A percentile compares a stretch with the other conserved stretches of the same genome.
Conservation (phyloP, 2,329 filamentous ascomycete genomes). For the Penicillium sp. region DNA sequence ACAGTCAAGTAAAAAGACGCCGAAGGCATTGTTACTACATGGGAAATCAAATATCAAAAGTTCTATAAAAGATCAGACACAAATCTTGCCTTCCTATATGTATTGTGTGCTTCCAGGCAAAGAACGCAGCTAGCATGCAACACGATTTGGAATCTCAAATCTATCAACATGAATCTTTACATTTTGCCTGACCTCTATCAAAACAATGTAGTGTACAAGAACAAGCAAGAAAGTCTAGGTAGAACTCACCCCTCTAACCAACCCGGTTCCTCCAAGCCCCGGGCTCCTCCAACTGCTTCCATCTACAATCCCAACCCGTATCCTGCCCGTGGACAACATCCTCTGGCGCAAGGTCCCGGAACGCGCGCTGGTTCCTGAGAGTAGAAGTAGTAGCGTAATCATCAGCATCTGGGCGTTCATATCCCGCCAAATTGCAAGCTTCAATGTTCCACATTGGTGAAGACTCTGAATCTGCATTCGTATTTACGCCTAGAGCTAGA, state of each 20-base stretch:
- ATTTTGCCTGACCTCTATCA: not conserved
- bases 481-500: slow-evolving; percentile 28
- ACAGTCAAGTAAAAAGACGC: not conserved
- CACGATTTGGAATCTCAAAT: too few species aligned
- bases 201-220: not conserved
- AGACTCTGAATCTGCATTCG: slow-evolving; percentile 2
- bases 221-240: not conserved
- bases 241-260: not conserved
- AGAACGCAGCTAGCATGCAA: too few species aligned
- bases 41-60: not conserved
- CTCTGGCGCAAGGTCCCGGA: slow-evolving; percentile 21
- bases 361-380: slow-evolving; percentile 37
- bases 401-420: slow-evolving; percentile 42
- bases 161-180: not conserved
- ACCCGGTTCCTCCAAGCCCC: slow-evolving; percentile 32
- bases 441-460: slow-evolving; percentile 12
- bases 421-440: slow-evolving; percentile 43
- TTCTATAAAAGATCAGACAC: too few species aligned
- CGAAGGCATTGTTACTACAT: not conserved
- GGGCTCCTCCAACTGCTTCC: slow-evolving; percentile 32
- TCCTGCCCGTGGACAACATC: slow-evolving; percentile 22
- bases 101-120: too few species aligned
- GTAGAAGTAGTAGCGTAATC: slow-evolving; percentile 34
- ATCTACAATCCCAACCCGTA: slow-evolving; percentile 42
- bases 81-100: too few species aligned